These are phyloP conservation scores for Penicillium olsonii DNA, from an alignment of 2,329 filamentous ascomycete species.

Conservation along the genomic window DNA sequence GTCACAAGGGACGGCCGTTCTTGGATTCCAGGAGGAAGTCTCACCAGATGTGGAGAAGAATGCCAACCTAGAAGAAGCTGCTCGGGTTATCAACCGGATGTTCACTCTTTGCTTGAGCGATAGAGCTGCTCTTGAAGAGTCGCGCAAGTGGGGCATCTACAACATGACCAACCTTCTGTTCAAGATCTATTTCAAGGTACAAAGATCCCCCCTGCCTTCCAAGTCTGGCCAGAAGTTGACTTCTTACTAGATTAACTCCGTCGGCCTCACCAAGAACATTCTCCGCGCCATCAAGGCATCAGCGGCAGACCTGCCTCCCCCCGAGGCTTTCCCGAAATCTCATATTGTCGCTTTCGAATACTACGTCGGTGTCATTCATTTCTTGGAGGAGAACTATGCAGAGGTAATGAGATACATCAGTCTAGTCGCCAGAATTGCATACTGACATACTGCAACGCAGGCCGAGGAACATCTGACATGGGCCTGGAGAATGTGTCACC, in stretches of 20 bases:
- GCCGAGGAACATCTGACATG: slow-evolving; percentile 78
- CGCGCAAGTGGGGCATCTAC: slow-evolving; percentile 97
- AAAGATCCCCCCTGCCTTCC: background rate
- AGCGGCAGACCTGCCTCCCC: slow-evolving; percentile 74
- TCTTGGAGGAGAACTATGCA: slow-evolving; percentile 89
- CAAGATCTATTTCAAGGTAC: slow-evolving; percentile 92
- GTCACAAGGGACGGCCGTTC: slow-evolving; percentile 50
- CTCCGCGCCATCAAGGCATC: slow-evolving; percentile 80
- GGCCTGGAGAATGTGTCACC: slow-evolving; percentile 81
- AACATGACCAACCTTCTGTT: slow-evolving; percentile 92
- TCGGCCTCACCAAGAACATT: slow-evolving; percentile 86
- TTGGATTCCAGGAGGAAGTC: slow-evolving; percentile 76
- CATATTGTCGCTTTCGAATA: slow-evolving; percentile 96
- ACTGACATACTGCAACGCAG: slow-evolving; percentile 41
- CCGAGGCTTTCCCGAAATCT: slow-evolving; percentile 79
- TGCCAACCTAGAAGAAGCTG: slow-evolving; percentile 85
- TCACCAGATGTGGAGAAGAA: slow-evolving; percentile 75
- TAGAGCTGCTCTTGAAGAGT: slow-evolving; percentile 80
- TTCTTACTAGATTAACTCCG: slow-evolving; percentile 68
- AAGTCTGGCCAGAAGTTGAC: slow-evolving; percentile 4
- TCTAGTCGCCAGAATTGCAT: background rate
- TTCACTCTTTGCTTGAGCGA: slow-evolving; percentile 90
- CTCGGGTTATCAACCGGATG: slow-evolving; percentile 85
- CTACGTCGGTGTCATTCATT: slow-evolving; percentile 89
- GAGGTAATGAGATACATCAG: slow-evolving; percentile 55